Evolutionary conservation across 1,284 basidiomycete genomes (phyloP).

Genomic region (Ceratobasidium sp.): DNA sequence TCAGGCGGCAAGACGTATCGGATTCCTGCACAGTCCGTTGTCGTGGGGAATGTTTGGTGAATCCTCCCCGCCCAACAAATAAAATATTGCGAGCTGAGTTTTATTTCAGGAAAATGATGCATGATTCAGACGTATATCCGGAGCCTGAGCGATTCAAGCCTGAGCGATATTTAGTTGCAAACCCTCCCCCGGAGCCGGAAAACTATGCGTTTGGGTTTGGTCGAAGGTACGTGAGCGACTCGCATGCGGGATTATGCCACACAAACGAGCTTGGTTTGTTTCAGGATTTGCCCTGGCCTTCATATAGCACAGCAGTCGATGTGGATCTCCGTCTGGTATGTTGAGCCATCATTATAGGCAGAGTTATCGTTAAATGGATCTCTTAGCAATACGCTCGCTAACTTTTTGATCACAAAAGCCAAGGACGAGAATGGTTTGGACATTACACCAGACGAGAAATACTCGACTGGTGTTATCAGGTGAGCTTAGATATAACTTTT

Average conservation of each 20-base stretch:
- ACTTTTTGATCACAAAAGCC: constrained; percentile 2
- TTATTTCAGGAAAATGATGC: not conserved
- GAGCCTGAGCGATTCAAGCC: constrained; percentile 13
- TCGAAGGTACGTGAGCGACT: not conserved
- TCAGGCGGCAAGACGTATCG: constrained; percentile 4
- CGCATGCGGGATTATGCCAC: too few relatives aligned
- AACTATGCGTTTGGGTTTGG: not conserved
- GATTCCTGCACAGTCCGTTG: constrained; percentile 3
- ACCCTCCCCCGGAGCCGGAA: not conserved
- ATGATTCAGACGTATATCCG: constrained; percentile 3
- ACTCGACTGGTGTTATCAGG: not conserved
- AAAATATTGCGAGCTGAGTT: too few relatives aligned
- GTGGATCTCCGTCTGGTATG: not conserved
- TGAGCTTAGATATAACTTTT: too few relatives aligned
- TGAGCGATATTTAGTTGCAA: not conserved
- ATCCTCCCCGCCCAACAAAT: too few relatives aligned
- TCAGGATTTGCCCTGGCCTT: not conserved
- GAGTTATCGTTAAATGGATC: too few relatives aligned
- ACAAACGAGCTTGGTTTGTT: too few relatives aligned
- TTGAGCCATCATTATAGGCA: not conserved
- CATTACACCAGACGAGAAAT: not conserved
- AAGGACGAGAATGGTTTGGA: too few relatives aligned
- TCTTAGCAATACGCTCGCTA: not conserved
- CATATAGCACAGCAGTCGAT: not conserved
- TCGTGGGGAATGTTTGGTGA: too few relatives aligned